phyloP scores from a whole-genome alignment of 2,329 filamentous ascomycete genomes.

The Macrophomina phaseolina region DNA sequence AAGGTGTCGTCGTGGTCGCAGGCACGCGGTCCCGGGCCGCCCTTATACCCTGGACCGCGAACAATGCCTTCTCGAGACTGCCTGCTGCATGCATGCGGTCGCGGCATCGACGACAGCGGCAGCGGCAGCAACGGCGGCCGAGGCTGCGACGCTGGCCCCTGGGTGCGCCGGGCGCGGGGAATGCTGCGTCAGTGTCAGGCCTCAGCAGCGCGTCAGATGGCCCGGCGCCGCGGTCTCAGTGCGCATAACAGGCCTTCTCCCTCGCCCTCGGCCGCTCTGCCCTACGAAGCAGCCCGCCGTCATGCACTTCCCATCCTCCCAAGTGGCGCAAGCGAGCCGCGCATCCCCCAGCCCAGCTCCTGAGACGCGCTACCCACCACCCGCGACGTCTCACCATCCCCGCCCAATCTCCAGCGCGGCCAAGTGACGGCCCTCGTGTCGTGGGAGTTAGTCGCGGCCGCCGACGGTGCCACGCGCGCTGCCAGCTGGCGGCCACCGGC shows the following conservation, averaged over 20 bases:
- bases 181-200: background rate
- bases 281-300: background rate
- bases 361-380: constrained; percentile 21
- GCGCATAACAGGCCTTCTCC: constrained; percentile 21
- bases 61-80: no score
- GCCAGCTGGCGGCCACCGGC: constrained; percentile 20
- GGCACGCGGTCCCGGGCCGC: background rate
- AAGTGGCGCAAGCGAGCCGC: constrained; percentile 7
- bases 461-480: background rate
- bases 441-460: background rate
- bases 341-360: background rate
- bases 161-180: constrained; percentile 5
- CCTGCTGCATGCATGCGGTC: background rate
- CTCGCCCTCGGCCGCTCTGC: constrained; percentile 1
- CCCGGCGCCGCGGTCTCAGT: constrained; percentile 5
- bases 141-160: background rate
- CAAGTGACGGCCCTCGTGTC: background rate
- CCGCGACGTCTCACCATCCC: constrained; percentile 24
- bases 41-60: background rate
- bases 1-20: background rate
- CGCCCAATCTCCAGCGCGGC: constrained; percentile 3
- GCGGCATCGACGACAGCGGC: no score
- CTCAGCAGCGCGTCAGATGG: constrained; percentile 19
- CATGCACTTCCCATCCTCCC: background rate
- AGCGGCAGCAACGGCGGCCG: background rate